These are phyloP conservation scores for Petunia axillaris DNA, from an alignment of 257 asterid species.

Conservation along the genomic window DNA sequence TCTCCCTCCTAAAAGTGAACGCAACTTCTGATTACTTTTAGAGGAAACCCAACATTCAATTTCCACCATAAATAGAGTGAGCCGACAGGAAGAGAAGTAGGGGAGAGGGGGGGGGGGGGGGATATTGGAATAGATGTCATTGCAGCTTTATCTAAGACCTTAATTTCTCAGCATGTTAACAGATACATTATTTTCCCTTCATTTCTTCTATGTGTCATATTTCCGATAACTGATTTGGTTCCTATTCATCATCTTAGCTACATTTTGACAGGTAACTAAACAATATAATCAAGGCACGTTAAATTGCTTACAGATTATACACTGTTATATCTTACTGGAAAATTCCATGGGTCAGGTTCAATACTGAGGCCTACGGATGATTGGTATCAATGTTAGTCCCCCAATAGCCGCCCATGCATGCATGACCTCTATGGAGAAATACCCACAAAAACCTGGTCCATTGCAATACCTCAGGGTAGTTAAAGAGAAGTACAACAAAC, in stretches of 20 bases:
- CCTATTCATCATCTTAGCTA: not conserved
- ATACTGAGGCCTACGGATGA: not conserved
- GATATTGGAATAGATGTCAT: not conserved
- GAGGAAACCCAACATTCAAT: not conserved
- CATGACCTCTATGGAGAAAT: not conserved
- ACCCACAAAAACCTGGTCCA: constrained; percentile 14
- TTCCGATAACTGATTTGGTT: not conserved
- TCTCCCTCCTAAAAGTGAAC: not conserved
- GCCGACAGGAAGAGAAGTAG: not conserved
- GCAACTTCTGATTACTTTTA: not conserved
- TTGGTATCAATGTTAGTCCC: not conserved
- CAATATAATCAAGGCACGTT: not conserved
- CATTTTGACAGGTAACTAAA: not conserved
- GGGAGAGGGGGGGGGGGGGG: not conserved
- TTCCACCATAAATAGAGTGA: not conserved
- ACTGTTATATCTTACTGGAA: not conserved
- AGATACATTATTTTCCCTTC: not conserved
- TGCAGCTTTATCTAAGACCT: not conserved
- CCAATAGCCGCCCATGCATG: not conserved
- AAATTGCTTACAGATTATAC: not conserved
- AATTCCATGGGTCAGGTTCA: not conserved
- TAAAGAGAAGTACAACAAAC: constrained; percentile 14
- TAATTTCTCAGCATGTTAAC: not conserved
- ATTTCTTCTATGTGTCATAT: not conserved
- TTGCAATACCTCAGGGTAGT: constrained; percentile 15